Percentiles rank a stretch among this genome's conserved stretches.
phyloP scores from a whole-genome alignment of 352 stramenopile species.

The Blastocystis sp. region DNA sequence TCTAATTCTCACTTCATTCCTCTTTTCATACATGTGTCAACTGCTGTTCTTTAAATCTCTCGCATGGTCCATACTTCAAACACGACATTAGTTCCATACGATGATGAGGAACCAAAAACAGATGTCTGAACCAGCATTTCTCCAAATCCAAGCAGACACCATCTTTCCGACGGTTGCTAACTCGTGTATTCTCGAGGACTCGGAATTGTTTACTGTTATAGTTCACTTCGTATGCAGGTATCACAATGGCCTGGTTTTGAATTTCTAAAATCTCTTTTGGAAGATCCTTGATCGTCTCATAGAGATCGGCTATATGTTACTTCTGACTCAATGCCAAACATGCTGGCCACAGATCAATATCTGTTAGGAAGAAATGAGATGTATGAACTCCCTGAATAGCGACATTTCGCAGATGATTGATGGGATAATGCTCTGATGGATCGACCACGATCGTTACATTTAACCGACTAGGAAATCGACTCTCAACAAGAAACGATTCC shows the following conservation, averaged over 20 bases:
- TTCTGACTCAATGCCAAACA: not conserved
- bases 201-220: constrained; percentile 17
- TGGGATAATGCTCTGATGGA: constrained; percentile 44
- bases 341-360: constrained; percentile 48
- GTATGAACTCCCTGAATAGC: constrained; percentile 21
- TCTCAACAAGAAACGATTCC: not conserved
- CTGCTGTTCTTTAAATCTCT: constrained; percentile 35
- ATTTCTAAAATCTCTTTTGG: not conserved
- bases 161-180: not conserved
- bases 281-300: not conserved
- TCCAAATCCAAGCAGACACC: constrained; percentile 18
- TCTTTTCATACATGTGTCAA: constrained; percentile 3
- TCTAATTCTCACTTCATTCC: not conserved
- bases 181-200: constrained; percentile 32
- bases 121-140: constrained; percentile 31
- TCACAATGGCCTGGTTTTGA: constrained; percentile 25
- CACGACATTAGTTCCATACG: constrained; percentile 28
- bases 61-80: constrained; percentile 27
- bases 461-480: not conserved
- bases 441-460: not conserved
- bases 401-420: constrained; percentile 41
- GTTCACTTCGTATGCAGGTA: constrained; percentile 38
- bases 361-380: constrained; percentile 32
- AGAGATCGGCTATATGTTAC: constrained; percentile 5
- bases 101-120: constrained; percentile 57